These are phyloP conservation scores for Thermomucor indicae-seudaticae DNA, from an alignment of 371 early-diverging fungal species.

Conservation along the genomic window DNA sequence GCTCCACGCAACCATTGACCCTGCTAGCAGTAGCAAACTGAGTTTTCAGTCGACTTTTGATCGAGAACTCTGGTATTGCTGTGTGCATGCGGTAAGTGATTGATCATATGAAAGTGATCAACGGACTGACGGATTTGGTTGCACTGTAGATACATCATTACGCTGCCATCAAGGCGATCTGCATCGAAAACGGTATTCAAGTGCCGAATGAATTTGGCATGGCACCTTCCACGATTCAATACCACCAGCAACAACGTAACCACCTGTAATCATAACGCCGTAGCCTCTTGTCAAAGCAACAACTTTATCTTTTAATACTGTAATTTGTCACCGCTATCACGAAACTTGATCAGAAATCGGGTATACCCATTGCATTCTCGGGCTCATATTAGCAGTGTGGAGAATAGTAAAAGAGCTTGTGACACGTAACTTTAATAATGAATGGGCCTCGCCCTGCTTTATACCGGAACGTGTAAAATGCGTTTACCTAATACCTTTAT, in stretches of 20 bases:
- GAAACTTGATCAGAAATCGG: too few relatives aligned
- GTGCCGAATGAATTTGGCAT: constrained; percentile 43
- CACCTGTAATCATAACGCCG: too few relatives aligned
- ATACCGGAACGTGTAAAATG: too few relatives aligned
- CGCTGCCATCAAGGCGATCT: constrained; percentile 52
- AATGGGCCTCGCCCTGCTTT: too few relatives aligned
- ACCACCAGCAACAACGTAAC: constrained; percentile 6
- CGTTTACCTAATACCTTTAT: too few relatives aligned
- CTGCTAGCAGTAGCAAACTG: constrained; percentile 13
- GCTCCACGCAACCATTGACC: constrained; percentile 36
- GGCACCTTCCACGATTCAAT: constrained; percentile 47
- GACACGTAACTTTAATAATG: too few relatives aligned
- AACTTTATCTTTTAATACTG: too few relatives aligned
- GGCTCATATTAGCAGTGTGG: too few relatives aligned
- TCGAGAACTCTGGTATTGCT: constrained; percentile 68
- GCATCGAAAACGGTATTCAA: constrained; percentile 40
- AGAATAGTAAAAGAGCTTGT: too few relatives aligned
- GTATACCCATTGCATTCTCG: too few relatives aligned
- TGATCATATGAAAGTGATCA: background rate
- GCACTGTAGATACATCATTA: constrained; percentile 44
- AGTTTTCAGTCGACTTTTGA: constrained; percentile 43
- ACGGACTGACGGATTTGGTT: constrained; percentile 1
- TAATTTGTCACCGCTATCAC: too few relatives aligned
- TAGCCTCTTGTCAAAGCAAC: too few relatives aligned
- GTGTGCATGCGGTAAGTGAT: constrained; percentile 40